Evolutionary conservation across 805 yeast genomes (phyloP).

Genomic region (Nakazawaea anatomiae): DNA sequence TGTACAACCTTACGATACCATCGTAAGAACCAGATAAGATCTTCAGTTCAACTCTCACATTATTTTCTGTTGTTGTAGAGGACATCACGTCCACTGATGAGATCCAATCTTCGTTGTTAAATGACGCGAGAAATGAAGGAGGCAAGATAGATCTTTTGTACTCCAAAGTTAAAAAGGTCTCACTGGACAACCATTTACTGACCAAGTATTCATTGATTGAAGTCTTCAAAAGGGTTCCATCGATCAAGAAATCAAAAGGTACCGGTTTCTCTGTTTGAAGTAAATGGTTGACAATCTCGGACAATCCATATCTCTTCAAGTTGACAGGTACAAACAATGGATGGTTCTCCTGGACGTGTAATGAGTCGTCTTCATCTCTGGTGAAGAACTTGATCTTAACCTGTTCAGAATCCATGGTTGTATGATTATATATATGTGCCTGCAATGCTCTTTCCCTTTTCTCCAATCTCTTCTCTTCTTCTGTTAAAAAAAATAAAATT

Average conservation of each 20-base stretch:
- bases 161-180: conserved; percentile 73
- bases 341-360: conserved; percentile 62
- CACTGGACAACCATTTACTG: conserved; percentile 73
- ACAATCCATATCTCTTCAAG: conserved; percentile 83
- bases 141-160: conserved; percentile 91
- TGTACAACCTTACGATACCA: conserved; percentile 89
- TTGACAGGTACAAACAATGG: conserved; percentile 86
- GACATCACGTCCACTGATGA: conserved; percentile 56
- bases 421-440: neutral
- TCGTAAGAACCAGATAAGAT: conserved; percentile 90
- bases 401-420: conserved; percentile 29
- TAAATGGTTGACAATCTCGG: conserved; percentile 92
- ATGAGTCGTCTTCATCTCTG: conserved; percentile 68
- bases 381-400: conserved; percentile 81
- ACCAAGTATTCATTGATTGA: conserved; percentile 77
- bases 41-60: conserved; percentile 36
- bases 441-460: neutral
- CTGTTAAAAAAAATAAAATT: neutral
- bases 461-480: neutral
- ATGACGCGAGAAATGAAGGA: conserved; percentile 86
- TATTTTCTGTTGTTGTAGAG: conserved; percentile 29
- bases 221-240: conserved; percentile 74
- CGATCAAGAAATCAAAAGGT: conserved; percentile 90
- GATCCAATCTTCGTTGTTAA: conserved; percentile 93
- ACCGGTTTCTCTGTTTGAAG: conserved; percentile 55